phyloP scores from a whole-genome alignment of 1,139 yeast species.

The Scheffersomyces quercinus region DNA sequence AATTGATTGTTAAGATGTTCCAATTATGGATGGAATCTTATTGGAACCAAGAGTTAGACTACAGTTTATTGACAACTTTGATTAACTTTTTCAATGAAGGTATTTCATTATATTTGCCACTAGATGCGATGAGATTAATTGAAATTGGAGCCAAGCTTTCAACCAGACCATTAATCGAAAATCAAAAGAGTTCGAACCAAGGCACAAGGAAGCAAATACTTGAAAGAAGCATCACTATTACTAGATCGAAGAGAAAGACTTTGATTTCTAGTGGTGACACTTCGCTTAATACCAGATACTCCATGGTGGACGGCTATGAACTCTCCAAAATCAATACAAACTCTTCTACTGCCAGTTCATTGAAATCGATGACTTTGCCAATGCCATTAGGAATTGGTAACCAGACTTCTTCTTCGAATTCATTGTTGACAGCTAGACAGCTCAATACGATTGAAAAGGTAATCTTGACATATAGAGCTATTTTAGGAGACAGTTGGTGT shows the following conservation, averaged over 20 bases:
- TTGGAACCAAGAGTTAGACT: conserved; percentile 72
- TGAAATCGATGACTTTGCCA: conserved; percentile 41
- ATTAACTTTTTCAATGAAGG: conserved; percentile 80
- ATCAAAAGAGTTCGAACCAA: conserved; percentile 6
- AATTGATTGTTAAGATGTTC: conserved; percentile 65
- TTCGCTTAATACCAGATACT: conserved; percentile 33
- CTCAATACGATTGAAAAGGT: conserved; percentile 44
- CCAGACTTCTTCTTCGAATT: conserved; percentile 40
- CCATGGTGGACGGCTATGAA: conserved; percentile 54
- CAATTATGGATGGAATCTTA: conserved; percentile 86
- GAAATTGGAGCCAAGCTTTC: conserved; percentile 62
- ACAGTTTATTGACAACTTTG: conserved; percentile 61
- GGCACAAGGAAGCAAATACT: conserved; percentile 36
- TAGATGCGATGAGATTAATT: conserved; percentile 61
- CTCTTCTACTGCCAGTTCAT: conserved; percentile 39
- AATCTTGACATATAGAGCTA: conserved; percentile 49
- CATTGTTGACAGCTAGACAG: conserved; percentile 41
- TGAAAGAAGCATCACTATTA: conserved; percentile 44
- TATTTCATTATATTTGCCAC: conserved; percentile 54
- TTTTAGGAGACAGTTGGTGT: conserved; percentile 55
- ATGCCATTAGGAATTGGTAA: conserved; percentile 46
- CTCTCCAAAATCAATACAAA: conserved; percentile 48
- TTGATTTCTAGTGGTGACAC: conserved; percentile 17
- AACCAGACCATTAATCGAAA: conserved; percentile 35
- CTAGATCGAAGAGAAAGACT: conserved; percentile 27